A percentile compares a stretch with the other conserved stretches of the same genome.
These are phyloP conservation scores for Fusarium pilosicola DNA, from an alignment of 2,329 filamentous ascomycete genomes.

Conservation along the genomic window DNA sequence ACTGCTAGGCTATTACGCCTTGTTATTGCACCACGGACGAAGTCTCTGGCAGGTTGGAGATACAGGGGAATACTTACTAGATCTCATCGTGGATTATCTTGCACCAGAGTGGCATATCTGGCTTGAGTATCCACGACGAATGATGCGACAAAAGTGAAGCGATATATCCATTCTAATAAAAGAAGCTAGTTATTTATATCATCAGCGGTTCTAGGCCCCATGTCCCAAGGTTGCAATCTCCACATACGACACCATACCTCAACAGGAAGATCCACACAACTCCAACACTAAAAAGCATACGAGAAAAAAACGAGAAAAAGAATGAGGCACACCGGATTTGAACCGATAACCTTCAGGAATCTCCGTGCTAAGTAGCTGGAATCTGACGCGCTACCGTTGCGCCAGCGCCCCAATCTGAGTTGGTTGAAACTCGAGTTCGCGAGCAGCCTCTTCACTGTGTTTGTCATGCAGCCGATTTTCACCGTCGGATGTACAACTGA, in stretches of 20 bases:
- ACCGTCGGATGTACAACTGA: too few species aligned
- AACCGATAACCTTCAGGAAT: constrained; percentile 4
- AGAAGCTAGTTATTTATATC: accelerated
- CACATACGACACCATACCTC: neutral
- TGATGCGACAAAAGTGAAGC: neutral
- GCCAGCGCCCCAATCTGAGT: neutral
- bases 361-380: neutral
- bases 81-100: constrained; percentile 10
- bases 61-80: constrained; percentile 12
- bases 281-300: neutral
- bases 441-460: neutral
- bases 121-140: constrained; percentile 5
- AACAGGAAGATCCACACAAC: neutral
- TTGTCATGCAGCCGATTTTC: too few species aligned
- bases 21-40: constrained; percentile 15
- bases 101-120: constrained; percentile 15
- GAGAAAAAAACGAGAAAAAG: neutral
- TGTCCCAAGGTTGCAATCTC: neutral
- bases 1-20: constrained; percentile 16
- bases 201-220: neutral
- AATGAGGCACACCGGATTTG: constrained; percentile 2
- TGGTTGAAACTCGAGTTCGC: neutral
- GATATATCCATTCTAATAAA: accelerated
- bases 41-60: constrained; percentile 20
- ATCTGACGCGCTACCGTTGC: constrained; percentile 3